A percentile compares a stretch with the other conserved stretches of the same genome.
phyloP scores from a whole-genome alignment of 78 protist species.

The Dictyostelium firmibasis region DNA sequence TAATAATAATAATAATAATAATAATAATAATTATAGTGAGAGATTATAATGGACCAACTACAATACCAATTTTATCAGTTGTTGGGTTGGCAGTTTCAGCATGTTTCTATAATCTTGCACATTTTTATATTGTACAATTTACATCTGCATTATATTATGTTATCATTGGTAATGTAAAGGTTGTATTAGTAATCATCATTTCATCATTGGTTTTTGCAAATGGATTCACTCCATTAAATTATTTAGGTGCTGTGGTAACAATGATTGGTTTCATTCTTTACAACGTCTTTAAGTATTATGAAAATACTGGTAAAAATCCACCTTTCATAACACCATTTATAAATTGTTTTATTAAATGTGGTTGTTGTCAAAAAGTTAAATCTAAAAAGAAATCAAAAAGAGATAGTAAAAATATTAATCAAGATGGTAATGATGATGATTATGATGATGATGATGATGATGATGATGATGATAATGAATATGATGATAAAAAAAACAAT shows the following conservation, averaged over 20 bases:
- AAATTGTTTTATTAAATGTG: not conserved
- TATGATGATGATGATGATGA: not conserved
- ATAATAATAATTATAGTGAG: no score
- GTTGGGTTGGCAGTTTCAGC: slow-evolving; percentile 30
- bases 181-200: slow-evolving; percentile 1
- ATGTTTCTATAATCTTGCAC: slow-evolving; percentile 34
- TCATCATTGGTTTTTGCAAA: slow-evolving; percentile 1
- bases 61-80: slow-evolving; percentile 14
- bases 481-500: not conserved
- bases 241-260: slow-evolving; percentile 26
- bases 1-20: no score
- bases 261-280: slow-evolving; percentile 26
- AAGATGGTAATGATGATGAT: not conserved
- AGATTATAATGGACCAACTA: not conserved
- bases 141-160: slow-evolving; percentile 57
- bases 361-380: not conserved
- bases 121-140: slow-evolving; percentile 51
- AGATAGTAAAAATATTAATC: not conserved
- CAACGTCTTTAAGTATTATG: not conserved
- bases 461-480: not conserved
- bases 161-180: slow-evolving; percentile 66
- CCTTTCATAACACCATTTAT: not conserved
- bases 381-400: not conserved
- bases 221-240: not conserved
- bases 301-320: not conserved